Evolutionary conservation across 768 basidiomycete species (phyloP).

Genomic region (Rhodosporidiobolus odoratus): DNA sequence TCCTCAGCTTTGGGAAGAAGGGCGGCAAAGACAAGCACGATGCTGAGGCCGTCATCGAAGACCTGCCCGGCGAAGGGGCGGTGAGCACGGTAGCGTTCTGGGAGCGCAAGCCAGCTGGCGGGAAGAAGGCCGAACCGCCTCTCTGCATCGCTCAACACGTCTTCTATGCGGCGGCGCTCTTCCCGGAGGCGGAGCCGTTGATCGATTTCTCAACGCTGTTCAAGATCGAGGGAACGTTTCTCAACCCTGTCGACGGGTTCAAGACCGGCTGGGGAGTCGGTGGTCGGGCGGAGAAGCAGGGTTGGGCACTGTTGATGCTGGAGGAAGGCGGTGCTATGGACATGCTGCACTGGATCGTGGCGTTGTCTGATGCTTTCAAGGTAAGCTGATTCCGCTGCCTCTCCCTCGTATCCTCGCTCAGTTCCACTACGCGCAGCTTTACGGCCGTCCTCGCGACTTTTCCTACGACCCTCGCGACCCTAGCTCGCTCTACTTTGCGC

Average conservation of each 20-base stretch:
- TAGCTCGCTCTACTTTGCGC: slow-evolving; percentile 82
- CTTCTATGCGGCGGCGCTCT: slow-evolving; percentile 58
- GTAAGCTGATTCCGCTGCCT: slow-evolving; percentile 7
- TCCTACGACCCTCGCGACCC: slow-evolving; percentile 84
- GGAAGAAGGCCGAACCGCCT: slow-evolving; percentile 20
- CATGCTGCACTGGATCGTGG: slow-evolving; percentile 41
- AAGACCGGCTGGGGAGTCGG: slow-evolving; percentile 53
- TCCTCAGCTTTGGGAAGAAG: slow-evolving; percentile 29
- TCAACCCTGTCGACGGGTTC: slow-evolving; percentile 23
- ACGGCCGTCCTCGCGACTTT: slow-evolving; percentile 79
- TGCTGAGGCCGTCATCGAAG: slow-evolving; percentile 8
- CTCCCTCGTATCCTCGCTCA: not conserved
- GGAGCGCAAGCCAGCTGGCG: slow-evolving; percentile 15
- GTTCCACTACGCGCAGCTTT: slow-evolving; percentile 72
- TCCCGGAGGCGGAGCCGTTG: slow-evolving; percentile 88
- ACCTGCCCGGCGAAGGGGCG: slow-evolving; percentile 35
- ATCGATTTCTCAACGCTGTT: slow-evolving; percentile 83
- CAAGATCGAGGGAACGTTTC: slow-evolving; percentile 77
- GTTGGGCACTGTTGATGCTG: slow-evolving; percentile 87
- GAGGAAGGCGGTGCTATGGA: slow-evolving; percentile 51
- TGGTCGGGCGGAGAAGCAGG: slow-evolving; percentile 57
- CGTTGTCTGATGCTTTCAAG: slow-evolving; percentile 41
- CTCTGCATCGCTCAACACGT: slow-evolving; percentile 37
- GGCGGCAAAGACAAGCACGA: slow-evolving; percentile 3
- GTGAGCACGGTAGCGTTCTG: slow-evolving; percentile 58